Conservation (phyloP, 2,329 filamentous ascomycete genomes). For the Plectosphaerella plurivora region DNA sequence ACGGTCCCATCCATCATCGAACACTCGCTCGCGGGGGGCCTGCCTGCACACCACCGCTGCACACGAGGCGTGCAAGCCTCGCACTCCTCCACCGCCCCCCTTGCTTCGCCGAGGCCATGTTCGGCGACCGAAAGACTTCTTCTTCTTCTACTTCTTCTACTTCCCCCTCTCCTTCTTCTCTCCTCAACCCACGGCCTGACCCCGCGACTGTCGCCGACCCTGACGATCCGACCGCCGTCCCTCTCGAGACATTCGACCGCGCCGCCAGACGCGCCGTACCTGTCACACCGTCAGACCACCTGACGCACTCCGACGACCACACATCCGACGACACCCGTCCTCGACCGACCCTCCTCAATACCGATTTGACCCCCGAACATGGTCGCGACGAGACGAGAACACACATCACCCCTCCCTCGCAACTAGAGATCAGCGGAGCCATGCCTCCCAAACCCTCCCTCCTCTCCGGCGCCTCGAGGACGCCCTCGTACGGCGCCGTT, state of each 20-base stretch:
- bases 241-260: neutral
- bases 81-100: neutral
- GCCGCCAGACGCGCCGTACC: neutral
- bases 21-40: too few species aligned
- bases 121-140: conserved; percentile 1
- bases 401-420: conserved; percentile 3
- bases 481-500: conserved; percentile 33
- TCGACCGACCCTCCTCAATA: neutral
- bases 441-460: conserved; percentile 24
- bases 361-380: conserved; percentile 7
- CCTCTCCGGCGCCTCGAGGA: conserved; percentile 18
- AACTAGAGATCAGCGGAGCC: conserved; percentile 9
- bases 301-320: neutral
- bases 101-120: conserved; percentile 2
- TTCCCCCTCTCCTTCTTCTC: neutral
- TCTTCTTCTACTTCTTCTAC: neutral
- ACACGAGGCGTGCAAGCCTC: neutral
- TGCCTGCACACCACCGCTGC: neutral
- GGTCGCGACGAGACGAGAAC: conserved; percentile 8
- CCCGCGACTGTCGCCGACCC: neutral
- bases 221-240: neutral
- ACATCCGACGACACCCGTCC: neutral
- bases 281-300: too few species aligned
- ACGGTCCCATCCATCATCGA: neutral
- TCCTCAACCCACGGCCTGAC: neutral